Evolutionary conservation across 306 rosid species (phyloP).

Genomic region (Quercus alba): DNA sequence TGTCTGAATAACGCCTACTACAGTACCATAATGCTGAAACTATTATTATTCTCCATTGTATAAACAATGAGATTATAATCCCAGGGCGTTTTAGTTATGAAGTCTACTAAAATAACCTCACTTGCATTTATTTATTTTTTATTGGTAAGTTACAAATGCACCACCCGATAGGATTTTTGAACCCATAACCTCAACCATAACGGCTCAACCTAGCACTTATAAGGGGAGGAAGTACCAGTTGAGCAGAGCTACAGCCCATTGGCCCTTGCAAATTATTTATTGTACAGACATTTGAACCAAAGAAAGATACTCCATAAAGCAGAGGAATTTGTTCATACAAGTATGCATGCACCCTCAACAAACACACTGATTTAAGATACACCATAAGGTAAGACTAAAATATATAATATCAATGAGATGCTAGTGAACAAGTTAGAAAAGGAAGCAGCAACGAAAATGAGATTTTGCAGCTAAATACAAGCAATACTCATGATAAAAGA

Average conservation of each 20-base stretch:
- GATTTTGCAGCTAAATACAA: not conserved
- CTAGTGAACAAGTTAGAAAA: not conserved
- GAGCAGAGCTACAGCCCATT: no score
- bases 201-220: no score
- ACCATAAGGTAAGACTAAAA: not conserved
- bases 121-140: not conserved
- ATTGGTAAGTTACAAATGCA: no score
- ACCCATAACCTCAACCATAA: no score
- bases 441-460: not conserved
- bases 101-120: not conserved
- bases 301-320: not conserved
- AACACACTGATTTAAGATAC: not conserved
- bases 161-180: no score
- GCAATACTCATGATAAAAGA: not conserved
- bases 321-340: not conserved
- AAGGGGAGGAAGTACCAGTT: no score
- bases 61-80: not conserved
- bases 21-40: not conserved
- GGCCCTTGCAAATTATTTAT: no score
- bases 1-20: not conserved
- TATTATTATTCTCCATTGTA: not conserved
- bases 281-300: conserved; percentile 7
- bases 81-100: conserved; percentile 9
- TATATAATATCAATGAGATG: not conserved
- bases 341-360: not conserved